Evolutionary conservation across 768 basidiomycete species (phyloP).

Genomic region (Antrodiella citrinella): DNA sequence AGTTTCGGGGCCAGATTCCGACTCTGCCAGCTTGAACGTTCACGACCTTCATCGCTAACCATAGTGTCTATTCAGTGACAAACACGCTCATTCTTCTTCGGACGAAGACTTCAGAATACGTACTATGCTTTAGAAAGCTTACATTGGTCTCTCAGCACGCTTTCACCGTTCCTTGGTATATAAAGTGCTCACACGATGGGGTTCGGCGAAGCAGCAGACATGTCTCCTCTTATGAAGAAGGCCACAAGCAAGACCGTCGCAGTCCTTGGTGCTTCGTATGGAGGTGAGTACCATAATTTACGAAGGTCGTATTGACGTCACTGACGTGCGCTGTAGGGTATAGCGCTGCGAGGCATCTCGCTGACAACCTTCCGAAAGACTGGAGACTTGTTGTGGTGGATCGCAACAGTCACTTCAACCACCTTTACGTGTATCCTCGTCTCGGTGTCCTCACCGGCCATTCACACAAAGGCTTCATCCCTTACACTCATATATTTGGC

Average conservation of each 20-base stretch:
- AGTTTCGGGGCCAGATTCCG: too few relatives aligned
- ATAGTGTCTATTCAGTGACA: too few relatives aligned
- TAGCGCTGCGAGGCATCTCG: conserved; percentile 45
- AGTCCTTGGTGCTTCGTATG: conserved; percentile 50
- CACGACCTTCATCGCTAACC: too few relatives aligned
- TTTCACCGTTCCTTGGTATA: not conserved
- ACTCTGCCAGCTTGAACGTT: too few relatives aligned
- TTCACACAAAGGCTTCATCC: conserved; percentile 63
- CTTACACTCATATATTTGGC: conserved; percentile 41
- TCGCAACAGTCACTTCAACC: conserved; percentile 42
- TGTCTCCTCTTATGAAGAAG: not conserved
- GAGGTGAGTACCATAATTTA: conserved; percentile 31
- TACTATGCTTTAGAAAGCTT: not conserved
- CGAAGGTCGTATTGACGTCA: not conserved
- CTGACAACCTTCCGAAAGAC: conserved; percentile 36
- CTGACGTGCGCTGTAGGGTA: conserved; percentile 11
- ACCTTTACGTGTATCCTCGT: conserved; percentile 48
- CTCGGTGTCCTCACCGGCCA: conserved; percentile 50
- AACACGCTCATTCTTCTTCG: too few relatives aligned
- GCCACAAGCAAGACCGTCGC: conserved; percentile 31
- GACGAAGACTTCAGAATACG: not conserved
- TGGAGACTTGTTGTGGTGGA: conserved; percentile 54
- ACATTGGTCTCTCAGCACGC: too few relatives aligned
- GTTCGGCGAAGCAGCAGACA: not conserved
- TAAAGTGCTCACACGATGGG: not conserved